These are phyloP conservation scores for Mallotus nudiflorus DNA, from an alignment of 345 rosid species.

Conservation along the genomic window DNA sequence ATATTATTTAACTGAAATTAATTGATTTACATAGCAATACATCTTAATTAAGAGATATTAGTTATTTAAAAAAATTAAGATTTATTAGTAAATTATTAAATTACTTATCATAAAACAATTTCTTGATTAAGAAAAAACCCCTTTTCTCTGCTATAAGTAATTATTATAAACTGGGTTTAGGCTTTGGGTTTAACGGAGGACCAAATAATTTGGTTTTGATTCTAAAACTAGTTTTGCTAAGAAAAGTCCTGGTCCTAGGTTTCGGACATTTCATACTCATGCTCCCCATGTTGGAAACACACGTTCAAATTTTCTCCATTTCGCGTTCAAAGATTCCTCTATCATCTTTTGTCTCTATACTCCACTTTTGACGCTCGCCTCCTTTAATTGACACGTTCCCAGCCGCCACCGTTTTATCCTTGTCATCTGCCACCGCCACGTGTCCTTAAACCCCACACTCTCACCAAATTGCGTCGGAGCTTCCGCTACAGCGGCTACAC, in stretches of 20 bases:
- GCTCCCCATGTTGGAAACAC: slow-evolving; percentile 1
- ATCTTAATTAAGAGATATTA: no score
- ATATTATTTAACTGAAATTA: no score
- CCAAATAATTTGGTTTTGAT: background rate
- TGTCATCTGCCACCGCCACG: background rate
- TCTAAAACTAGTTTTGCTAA: background rate
- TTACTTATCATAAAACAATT: no score
- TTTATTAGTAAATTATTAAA: no score
- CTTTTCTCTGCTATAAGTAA: no score
- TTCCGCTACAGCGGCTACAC: background rate
- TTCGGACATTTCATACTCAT: slow-evolving; percentile 4
- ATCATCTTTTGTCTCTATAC: background rate
- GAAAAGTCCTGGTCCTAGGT: background rate
- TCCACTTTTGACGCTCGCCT: background rate
- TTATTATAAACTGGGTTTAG: no score
- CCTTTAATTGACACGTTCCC: background rate
- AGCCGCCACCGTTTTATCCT: background rate
- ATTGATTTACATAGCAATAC: no score
- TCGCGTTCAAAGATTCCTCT: background rate
- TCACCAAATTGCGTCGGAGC: background rate
- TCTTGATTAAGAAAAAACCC: no score
- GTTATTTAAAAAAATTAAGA: no score
- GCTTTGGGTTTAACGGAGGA: background rate
- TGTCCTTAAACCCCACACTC: background rate
- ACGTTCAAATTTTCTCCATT: background rate